Base-by-base conservation (phyloP, 352 stramenopile genomes). In the Elongisporangium anandrum region DNA sequence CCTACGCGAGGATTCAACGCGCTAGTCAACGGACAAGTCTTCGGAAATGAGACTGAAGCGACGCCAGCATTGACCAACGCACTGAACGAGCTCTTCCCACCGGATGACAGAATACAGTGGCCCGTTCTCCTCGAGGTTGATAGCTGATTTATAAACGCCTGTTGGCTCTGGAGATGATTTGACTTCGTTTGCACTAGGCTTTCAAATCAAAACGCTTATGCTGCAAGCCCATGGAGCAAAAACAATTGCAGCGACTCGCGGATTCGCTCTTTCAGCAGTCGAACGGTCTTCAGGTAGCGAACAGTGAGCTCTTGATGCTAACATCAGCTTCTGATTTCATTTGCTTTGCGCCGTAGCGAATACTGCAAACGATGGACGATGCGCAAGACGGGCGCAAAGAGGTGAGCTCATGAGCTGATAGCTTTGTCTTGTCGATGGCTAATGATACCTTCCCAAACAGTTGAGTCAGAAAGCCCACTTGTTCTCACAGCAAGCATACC, bases 401-500 rank as follows among this genome's bases (percentile, higher is more conserved):
- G 34, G 34, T 45, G 34, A 4, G 34, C 34, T 12, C 34, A 45
- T 45, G 12, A 45, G 2, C 34, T 45, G 34, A 17, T 12, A 5
- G 10, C 34, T 45, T 16, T 45, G 12, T 15, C 34, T 17, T 45
- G 0, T 17, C 10, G 1, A 45, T 17, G 34, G 12, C 34, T 45
- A 45, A 45, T 4, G 10, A 45, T 1, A 45, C 16, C 34, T 9
- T 2, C 34, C 13, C 10, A 45, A 9, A 17, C 10, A 45, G 34
- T 17, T 45, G 34, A 45, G 10, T 45, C 34, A 17, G 34, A 45
- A 45, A 45, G 34, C 34, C 5, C 60, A 83, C 13, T 59, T 66
- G 29, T 49, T 81, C 13, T 82, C 77, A 4, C 79, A 88, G 57
- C 65, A 86, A 60, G 79, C 68, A 8, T 84, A 87, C 23, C 72